Conservation (phyloP, 1,284 basidiomycete genomes). For the Polyporus tsugae region DNA sequence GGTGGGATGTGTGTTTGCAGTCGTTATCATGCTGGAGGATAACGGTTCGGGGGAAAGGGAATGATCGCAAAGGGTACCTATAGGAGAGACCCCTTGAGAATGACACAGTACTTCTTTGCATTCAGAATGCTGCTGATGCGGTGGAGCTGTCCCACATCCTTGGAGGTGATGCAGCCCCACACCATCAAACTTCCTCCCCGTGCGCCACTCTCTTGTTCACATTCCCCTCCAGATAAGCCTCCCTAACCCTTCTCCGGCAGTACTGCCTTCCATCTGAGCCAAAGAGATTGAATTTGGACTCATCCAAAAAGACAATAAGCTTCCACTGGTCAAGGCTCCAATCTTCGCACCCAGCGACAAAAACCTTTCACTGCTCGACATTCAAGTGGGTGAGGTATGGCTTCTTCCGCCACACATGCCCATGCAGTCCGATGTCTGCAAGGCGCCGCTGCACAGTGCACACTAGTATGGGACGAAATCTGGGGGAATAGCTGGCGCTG, state of each 20-base stretch:
- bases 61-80: slow-evolving; percentile 38
- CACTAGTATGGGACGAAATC: slow-evolving; percentile 1
- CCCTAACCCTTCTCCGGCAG: slow-evolving; percentile 15
- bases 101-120: slow-evolving; percentile 34
- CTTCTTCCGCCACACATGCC: slow-evolving; percentile 4
- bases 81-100: slow-evolving; percentile 40
- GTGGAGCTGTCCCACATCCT: slow-evolving; percentile 11
- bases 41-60: slow-evolving; percentile 16
- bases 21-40: slow-evolving; percentile 48
- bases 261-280: slow-evolving; percentile 19
- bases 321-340: slow-evolving; percentile 1
- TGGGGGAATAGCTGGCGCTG: background rate
- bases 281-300: slow-evolving; percentile 21
- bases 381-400: slow-evolving; percentile 5
- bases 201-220: slow-evolving; percentile 15
- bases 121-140: slow-evolving; percentile 11
- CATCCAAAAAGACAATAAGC: slow-evolving; percentile 10
- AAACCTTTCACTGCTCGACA: slow-evolving; percentile 4
- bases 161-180: slow-evolving; percentile 17
- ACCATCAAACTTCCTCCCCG: slow-evolving; percentile 17
- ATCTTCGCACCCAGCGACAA: slow-evolving; percentile 2
- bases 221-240: slow-evolving; percentile 5
- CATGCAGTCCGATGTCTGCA: slow-evolving; percentile 9
- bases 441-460: slow-evolving; percentile 5
- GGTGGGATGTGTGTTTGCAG: slow-evolving; percentile 44